These are phyloP conservation scores for Allantophomopsis lycopodina DNA, from an alignment of 2,329 filamentous ascomycete genomes.

Conservation along the genomic window DNA sequence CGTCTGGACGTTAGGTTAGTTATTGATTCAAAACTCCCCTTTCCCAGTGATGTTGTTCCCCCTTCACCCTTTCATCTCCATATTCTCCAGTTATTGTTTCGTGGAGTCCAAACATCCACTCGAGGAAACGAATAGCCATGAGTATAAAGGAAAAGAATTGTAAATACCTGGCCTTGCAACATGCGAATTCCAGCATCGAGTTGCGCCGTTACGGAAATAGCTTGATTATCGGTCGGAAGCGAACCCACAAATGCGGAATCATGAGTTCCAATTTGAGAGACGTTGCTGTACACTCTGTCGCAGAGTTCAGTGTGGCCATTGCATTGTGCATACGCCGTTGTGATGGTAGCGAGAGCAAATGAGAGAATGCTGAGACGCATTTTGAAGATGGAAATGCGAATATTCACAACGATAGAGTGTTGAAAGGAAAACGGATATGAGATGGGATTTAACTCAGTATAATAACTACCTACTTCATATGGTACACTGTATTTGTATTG, in stretches of 20 bases:
- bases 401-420: no score
- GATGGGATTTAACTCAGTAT: no score
- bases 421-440: no score
- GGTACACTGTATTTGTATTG: no score
- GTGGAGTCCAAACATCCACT: no score
- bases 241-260: constrained; percentile 30
- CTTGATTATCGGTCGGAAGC: constrained; percentile 34
- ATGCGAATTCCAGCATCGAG: constrained; percentile 51
- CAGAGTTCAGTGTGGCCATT: constrained; percentile 72
- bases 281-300: constrained; percentile 55
- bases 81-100: no score
- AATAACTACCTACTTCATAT: no score
- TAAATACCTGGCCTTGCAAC: constrained; percentile 38
- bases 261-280: constrained; percentile 63
- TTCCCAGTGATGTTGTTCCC: no score
- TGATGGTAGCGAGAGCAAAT: not conserved
- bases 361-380: not conserved
- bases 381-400: not conserved
- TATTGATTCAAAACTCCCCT: no score
- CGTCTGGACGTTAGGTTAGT: constrained; percentile 5
- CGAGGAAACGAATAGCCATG: no score
- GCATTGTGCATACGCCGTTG: constrained; percentile 28
- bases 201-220: constrained; percentile 41
- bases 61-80: no score
- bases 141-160: no score